Evolutionary conservation across 768 basidiomycete genomes (phyloP).

Genomic region (Boletus subcaerulescens): DNA sequence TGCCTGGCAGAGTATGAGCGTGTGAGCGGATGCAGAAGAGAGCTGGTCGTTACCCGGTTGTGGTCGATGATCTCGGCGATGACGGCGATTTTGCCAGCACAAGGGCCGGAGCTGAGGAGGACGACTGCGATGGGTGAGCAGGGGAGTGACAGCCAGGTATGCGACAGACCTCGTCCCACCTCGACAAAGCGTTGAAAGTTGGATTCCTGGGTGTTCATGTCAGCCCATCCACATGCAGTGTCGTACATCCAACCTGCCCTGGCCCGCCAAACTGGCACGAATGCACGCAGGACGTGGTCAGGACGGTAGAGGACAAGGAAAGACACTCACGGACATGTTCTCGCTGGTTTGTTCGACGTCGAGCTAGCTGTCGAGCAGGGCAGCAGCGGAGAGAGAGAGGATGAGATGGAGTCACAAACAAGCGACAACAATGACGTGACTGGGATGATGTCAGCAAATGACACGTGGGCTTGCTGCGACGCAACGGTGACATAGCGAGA

Average conservation of each 20-base stretch:
- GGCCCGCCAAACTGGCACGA: neutral
- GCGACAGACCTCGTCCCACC: constrained; percentile 79
- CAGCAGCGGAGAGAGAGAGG: neutral
- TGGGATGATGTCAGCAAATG: constrained; percentile 7
- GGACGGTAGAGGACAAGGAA: fast-evolving
- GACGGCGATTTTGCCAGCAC: constrained; percentile 85
- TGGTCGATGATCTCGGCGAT: constrained; percentile 99
- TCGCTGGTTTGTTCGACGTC: neutral
- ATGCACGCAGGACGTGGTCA: neutral
- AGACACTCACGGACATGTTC: constrained; percentile 23
- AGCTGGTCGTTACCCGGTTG: constrained; percentile 66
- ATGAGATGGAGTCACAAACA: constrained; percentile 7
- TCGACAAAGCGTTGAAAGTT: constrained; percentile 97
- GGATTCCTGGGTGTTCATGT: constrained; percentile 51
- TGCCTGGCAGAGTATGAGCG: constrained; percentile 50
- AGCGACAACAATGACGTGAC: constrained; percentile 6
- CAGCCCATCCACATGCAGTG: constrained; percentile 12
- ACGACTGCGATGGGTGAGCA: constrained; percentile 52
- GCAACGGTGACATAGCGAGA: neutral
- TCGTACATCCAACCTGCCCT: constrained; percentile 12
- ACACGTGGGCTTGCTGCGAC: too few species aligned
- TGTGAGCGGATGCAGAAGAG: neutral
- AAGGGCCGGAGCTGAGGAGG: constrained; percentile 88
- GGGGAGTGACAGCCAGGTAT: neutral
- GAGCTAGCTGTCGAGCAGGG: neutral